phyloP scores from a whole-genome alignment of 768 basidiomycete genomes.

The Tulasnella calospora region DNA sequence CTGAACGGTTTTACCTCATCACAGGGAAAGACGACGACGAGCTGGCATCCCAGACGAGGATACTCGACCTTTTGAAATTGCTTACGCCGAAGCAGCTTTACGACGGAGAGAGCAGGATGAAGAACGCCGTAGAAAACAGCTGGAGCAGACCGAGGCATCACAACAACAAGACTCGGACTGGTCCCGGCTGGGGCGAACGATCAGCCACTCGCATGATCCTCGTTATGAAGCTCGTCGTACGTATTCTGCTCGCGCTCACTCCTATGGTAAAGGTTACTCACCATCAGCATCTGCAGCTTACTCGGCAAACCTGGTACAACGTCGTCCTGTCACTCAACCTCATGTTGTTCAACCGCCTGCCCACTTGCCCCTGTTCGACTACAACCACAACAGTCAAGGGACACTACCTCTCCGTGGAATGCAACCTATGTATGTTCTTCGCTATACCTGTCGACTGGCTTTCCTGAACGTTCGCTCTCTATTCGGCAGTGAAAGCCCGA shows the following conservation, averaged over 20 bases:
- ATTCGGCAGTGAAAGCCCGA: background rate
- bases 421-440: background rate
- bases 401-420: background rate
- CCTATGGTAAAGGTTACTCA: background rate
- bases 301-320: slow-evolving; percentile 12
- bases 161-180: slow-evolving; percentile 31
- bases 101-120: slow-evolving; percentile 40
- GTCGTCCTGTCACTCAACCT: background rate
- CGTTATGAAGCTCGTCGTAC: background rate
- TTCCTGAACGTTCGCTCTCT: background rate
- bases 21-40: slow-evolving; percentile 47
- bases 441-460: background rate
- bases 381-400: background rate
- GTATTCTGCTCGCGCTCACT: background rate
- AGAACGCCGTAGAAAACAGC: slow-evolving; percentile 2
- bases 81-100: slow-evolving; percentile 66
- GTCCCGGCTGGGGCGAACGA: slow-evolving; percentile 38
- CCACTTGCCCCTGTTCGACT: background rate
- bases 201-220: slow-evolving; percentile 32
- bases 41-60: slow-evolving; percentile 83
- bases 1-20: background rate
- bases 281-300: background rate
- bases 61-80: slow-evolving; percentile 78
- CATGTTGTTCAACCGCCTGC: background rate
- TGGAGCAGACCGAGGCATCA: slow-evolving; percentile 32